These are phyloP conservation scores for Meyerozyma elateridarum DNA, from an alignment of 1,139 yeast genomes.

Conservation along the genomic window DNA sequence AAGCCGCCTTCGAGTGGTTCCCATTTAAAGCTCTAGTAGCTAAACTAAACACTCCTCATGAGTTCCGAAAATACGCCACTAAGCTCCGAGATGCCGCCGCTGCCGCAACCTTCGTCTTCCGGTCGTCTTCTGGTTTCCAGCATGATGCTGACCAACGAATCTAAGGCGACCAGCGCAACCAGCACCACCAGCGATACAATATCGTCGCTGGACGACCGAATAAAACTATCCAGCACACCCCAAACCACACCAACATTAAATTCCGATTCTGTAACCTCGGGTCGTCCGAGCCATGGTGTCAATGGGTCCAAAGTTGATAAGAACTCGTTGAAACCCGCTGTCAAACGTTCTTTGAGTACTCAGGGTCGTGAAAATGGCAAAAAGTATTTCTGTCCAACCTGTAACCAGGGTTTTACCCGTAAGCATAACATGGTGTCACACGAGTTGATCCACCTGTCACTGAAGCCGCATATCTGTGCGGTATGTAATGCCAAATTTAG, in stretches of 20 bases:
- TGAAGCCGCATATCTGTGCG: constrained; percentile 65
- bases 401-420: constrained; percentile 61
- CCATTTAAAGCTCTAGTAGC: no score
- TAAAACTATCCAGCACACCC: background rate
- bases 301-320: background rate
- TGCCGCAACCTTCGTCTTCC: background rate
- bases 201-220: background rate
- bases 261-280: background rate
- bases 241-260: background rate
- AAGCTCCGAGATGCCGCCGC: no score
- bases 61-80: no score
- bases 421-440: constrained; percentile 75
- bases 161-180: background rate
- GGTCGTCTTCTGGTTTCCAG: background rate
- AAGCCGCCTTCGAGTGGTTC: no score
- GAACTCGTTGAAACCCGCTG: background rate
- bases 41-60: no score
- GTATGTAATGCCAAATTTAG: constrained; percentile 62
- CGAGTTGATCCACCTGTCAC: constrained; percentile 61
- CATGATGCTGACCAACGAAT: background rate
- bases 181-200: no score
- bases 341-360: background rate
- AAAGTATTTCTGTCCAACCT: constrained; percentile 50
- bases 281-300: background rate
- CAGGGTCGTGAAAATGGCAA: constrained; percentile 8